Evolutionary conservation across 1,284 basidiomycete species (phyloP), one percentile per base, ranked within the genome.

Genomic region (Trichosporon faecale): DNA sequence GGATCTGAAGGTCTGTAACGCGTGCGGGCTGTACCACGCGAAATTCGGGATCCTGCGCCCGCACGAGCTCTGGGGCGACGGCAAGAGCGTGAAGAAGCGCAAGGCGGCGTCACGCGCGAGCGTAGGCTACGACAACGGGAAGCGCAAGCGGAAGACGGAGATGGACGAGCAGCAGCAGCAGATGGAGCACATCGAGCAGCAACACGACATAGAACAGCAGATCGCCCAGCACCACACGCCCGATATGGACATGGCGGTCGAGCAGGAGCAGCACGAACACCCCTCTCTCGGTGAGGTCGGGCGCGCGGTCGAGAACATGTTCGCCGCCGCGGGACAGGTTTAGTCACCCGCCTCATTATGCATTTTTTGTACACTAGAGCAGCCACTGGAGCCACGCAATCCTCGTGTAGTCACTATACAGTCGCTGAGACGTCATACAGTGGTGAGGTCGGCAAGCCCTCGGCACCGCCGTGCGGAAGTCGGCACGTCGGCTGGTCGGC

Each of bases 51-150:
- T 80, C n/a, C 77, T 80, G 35, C 76, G 81, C 7, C 81, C 81
- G 1, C 76, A 79, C 18, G 79, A 80, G 70, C 73, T 82, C 12
- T 82, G 81, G 81, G 80, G 80, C 21, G 81, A 82, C 68, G 80
- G 79, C 18, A 76, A 75, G 69, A 74, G 73, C 5, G 71, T 82
- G 61, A 80, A 80, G 71, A 79, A 81, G 70, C 75, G 81, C 64
- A 68, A 70, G 29, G 69, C 70, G 12, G 46, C 66, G 1, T 31
- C 70, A n/a, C 70, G 68, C 5, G 68, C 44, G 1, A 29, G 27
- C 5, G 68, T 44, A 18, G 67, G 65, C 5, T 66, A 67, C 35
- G 64, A 64, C 16, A 68, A 66, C 16, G 67, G 60, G 14, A 70
- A 70, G 65, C 44, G 69, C 18, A 72, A 72, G 52, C 67, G 73